A percentile compares a stretch with the other conserved stretches of the same genome.
These are phyloP conservation scores for Sphaerulina vaccinii DNA, from an alignment of 2,329 filamentous ascomycete genomes.

Conservation along the genomic window DNA sequence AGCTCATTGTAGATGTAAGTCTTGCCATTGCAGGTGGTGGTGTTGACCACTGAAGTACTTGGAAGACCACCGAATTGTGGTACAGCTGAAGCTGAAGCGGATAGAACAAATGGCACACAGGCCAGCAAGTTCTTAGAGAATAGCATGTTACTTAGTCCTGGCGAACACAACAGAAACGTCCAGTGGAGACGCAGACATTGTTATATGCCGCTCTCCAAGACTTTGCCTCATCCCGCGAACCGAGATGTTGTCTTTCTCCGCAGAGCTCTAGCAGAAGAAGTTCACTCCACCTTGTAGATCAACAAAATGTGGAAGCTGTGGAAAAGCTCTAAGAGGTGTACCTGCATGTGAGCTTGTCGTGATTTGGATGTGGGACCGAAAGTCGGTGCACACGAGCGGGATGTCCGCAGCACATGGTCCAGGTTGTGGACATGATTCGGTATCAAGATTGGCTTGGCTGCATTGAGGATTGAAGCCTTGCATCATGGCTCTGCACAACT, in stretches of 20 bases:
- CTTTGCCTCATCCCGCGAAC: background rate
- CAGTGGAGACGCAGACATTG: background rate
- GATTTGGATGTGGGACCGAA: background rate
- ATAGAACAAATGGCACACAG: constrained; percentile 7
- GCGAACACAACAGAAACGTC: background rate
- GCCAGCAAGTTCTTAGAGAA: constrained; percentile 8
- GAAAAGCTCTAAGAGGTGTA: background rate
- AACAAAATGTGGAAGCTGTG: background rate
- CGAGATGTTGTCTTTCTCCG: background rate
- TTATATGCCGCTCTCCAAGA: background rate
- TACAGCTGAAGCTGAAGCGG: background rate
- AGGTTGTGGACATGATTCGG: background rate
- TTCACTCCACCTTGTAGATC: background rate
- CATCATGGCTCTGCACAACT: background rate
- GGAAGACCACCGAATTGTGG: background rate
- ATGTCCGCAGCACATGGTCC: background rate
- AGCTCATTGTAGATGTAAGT: constrained; percentile 65
- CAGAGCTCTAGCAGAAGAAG: too few species aligned
- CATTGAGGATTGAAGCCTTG: background rate
- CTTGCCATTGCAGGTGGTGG: constrained; percentile 59
- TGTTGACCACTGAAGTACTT: constrained; percentile 38
- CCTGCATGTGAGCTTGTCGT: constrained; percentile 1
- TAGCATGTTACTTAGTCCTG: constrained; percentile 5
- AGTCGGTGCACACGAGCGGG: too few species aligned
- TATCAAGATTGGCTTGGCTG: background rate